phyloP scores from a whole-genome alignment of 495 filamentous ascomycete species.

The Geopyxis carbonaria region DNA sequence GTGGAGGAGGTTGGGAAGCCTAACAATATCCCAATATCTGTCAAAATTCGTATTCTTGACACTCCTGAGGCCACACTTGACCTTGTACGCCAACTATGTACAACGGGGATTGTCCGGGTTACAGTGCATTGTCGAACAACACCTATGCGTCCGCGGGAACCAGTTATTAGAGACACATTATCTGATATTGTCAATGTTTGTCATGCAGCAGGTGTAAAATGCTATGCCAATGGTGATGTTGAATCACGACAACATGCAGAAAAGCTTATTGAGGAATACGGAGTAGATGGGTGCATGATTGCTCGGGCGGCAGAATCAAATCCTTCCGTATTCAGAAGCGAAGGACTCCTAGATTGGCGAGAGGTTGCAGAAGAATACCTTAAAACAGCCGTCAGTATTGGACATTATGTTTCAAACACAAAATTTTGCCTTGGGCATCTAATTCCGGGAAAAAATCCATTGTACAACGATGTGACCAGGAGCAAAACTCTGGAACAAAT shows the following conservation, averaged over 20 bases:
- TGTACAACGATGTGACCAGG: conserved; percentile 36
- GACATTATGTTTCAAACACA: conserved; percentile 79
- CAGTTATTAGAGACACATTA: conserved; percentile 72
- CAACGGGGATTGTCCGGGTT: conserved; percentile 76
- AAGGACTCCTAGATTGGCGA: conserved; percentile 48
- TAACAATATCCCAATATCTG: conserved; percentile 75
- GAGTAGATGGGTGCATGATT: conserved; percentile 91
- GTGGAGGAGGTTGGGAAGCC: conserved; percentile 58
- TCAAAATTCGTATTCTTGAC: conserved; percentile 84
- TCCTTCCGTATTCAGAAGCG: conserved; percentile 57
- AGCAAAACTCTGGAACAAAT: conserved; percentile 48
- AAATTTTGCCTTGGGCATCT: conserved; percentile 76
- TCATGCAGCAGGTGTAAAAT: conserved; percentile 64
- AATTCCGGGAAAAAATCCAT: conserved; percentile 57
- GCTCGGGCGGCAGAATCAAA: conserved; percentile 81
- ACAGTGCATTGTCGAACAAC: conserved; percentile 93
- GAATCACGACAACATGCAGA: conserved; percentile 48
- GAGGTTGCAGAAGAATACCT: conserved; percentile 63
- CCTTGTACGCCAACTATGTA: conserved; percentile 56
- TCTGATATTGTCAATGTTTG: conserved; percentile 63
- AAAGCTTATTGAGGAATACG: conserved; percentile 51
- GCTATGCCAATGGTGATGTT: conserved; percentile 90
- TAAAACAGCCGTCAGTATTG: conserved; percentile 47
- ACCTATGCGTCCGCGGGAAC: conserved; percentile 79
- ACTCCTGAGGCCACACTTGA: conserved; percentile 50